Percentiles rank a stretch among this genome's conserved stretches.
These are phyloP conservation scores for Diaporthe ilicicola DNA, from an alignment of 2,329 filamentous ascomycete genomes.

Conservation along the genomic window DNA sequence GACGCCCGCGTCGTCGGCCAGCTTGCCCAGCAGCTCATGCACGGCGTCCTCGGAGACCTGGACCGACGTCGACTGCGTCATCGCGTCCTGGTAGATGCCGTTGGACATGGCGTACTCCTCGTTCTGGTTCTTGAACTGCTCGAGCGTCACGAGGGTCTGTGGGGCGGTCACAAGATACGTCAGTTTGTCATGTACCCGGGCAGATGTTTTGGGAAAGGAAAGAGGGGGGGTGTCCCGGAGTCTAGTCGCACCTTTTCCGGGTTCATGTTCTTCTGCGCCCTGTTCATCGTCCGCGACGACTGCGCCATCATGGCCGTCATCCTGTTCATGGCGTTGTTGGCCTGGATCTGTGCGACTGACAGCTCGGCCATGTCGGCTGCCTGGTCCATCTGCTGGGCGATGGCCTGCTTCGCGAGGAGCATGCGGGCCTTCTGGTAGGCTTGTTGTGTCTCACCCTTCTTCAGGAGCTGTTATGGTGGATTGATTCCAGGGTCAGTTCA, in stretches of 20 bases:
- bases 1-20: slow-evolving; percentile 88
- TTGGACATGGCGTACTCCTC: slow-evolving; percentile 72
- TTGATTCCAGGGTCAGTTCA: background rate
- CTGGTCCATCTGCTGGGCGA: slow-evolving; percentile 70
- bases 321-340: slow-evolving; percentile 71
- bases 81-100: slow-evolving; percentile 87
- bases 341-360: slow-evolving; percentile 68
- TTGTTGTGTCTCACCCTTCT: slow-evolving; percentile 70
- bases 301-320: slow-evolving; percentile 72
- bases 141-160: slow-evolving; percentile 66
- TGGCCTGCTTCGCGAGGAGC: slow-evolving; percentile 68
- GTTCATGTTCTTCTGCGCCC: slow-evolving; percentile 66
- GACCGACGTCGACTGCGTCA: slow-evolving; percentile 77
- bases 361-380: slow-evolving; percentile 72
- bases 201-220: background rate
- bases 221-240: background rate
- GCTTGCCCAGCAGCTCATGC: slow-evolving; percentile 83
- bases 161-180: too few relatives aligned
- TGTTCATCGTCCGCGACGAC: slow-evolving; percentile 65
- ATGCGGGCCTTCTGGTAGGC: slow-evolving; percentile 71
- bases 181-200: background rate
- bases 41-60: slow-evolving; percentile 84
- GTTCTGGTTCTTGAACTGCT: slow-evolving; percentile 69
- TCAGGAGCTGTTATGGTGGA: slow-evolving; percentile 52
- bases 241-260: slow-evolving; percentile 58